Evolutionary conservation across 495 filamentous ascomycete species (phyloP).

Genomic region (Beverwykella pulmonaria): DNA sequence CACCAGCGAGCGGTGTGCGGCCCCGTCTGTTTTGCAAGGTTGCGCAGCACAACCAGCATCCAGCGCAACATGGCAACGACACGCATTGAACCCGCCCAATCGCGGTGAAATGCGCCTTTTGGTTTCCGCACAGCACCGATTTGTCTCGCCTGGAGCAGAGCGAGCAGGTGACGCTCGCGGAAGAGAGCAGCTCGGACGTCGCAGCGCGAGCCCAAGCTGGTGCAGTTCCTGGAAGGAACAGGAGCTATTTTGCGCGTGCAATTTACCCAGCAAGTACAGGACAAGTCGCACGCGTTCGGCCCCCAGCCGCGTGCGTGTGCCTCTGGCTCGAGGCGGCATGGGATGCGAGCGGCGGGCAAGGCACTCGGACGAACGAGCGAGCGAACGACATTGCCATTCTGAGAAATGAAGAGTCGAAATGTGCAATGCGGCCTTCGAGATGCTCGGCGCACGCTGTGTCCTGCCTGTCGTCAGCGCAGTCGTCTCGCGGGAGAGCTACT

Average conservation of each 20-base stretch:
- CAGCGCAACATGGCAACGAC: neutral
- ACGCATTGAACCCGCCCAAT: neutral
- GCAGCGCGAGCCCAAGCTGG: too few relatives aligned
- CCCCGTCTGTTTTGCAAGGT: neutral
- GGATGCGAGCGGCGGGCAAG: too few relatives aligned
- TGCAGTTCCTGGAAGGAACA: too few relatives aligned
- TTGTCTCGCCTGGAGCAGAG: neutral
- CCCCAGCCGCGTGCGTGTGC: neutral
- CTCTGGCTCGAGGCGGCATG: too few relatives aligned
- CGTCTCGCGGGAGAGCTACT: too few relatives aligned
- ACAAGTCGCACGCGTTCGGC: neutral
- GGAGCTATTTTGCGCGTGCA: neutral
- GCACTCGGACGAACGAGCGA: too few relatives aligned
- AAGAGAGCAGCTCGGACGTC: neutral
- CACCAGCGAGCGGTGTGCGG: constrained; percentile 27
- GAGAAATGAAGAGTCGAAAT: too few relatives aligned
- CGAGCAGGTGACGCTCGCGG: neutral
- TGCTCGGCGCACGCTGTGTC: too few relatives aligned
- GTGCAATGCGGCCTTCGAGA: too few relatives aligned
- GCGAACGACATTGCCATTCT: too few relatives aligned
- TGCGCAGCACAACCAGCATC: neutral
- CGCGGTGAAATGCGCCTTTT: neutral
- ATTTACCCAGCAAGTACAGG: neutral
- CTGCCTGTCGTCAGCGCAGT: too few relatives aligned
- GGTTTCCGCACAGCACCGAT: neutral